A percentile compares a stretch with the other conserved stretches of the same genome.
Evolutionary conservation across 139 green algal genomes (phyloP).

Genomic region (Spirogloea muscicola): DNA sequence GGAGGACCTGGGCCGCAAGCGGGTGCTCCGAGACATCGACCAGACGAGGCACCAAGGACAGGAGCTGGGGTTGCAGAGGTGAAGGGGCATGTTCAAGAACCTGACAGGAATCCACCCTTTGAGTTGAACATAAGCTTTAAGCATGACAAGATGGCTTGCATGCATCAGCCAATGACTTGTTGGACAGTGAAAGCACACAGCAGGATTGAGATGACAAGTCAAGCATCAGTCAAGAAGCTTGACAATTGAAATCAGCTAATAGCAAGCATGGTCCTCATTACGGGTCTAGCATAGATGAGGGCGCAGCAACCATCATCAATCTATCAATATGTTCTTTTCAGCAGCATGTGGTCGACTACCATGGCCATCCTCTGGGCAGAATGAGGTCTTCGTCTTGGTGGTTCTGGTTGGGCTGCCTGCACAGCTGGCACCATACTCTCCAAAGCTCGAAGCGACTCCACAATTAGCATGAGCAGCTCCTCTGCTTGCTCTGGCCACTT

Average conservation of each 20-base stretch:
- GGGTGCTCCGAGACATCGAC: slow-evolving; percentile 38
- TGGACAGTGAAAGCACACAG: too few species aligned
- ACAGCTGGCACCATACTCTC: slow-evolving; percentile 30
- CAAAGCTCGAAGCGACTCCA: slow-evolving; percentile 47
- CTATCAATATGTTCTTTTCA: background rate
- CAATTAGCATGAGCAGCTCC: slow-evolving; percentile 53
- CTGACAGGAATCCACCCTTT: too few species aligned
- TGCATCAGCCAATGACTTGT: too few species aligned
- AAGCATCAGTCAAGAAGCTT: too few species aligned
- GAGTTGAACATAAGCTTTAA: too few species aligned
- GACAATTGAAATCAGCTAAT: too few species aligned
- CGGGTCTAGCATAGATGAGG: too few species aligned
- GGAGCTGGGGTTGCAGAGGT: slow-evolving; percentile 50
- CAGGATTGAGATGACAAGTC: too few species aligned
- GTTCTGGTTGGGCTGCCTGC: slow-evolving; percentile 11
- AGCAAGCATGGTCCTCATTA: too few species aligned
- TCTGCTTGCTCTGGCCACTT: slow-evolving; percentile 49
- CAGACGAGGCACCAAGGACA: slow-evolving; percentile 54
- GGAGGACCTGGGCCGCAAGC: slow-evolving; percentile 14
- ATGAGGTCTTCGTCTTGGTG: slow-evolving; percentile 28
- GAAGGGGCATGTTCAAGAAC: slow-evolving; percentile 50
- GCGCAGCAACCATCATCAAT: background rate
- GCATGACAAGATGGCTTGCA: too few species aligned
- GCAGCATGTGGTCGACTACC: too few species aligned
- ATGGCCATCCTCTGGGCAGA: slow-evolving; percentile 35